Conservation (phyloP, 176 grass and related monocot species). For the Juncus inflexus region DNA sequence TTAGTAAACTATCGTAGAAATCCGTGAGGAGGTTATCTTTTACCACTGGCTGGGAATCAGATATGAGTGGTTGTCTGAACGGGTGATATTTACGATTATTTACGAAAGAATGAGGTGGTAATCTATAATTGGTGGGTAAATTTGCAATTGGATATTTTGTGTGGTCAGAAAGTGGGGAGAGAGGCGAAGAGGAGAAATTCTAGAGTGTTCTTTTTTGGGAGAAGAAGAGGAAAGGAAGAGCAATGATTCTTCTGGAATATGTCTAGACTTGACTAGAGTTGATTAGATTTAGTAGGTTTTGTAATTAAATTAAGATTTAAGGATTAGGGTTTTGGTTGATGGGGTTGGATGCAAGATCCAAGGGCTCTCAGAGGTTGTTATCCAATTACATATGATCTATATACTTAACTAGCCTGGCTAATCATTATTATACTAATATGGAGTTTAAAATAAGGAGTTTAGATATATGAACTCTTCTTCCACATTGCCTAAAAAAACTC, state of each 20-base stretch:
- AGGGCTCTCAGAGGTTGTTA: not conserved
- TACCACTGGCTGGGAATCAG: not conserved
- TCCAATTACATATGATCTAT: too few relatives aligned
- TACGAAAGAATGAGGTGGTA: not conserved
- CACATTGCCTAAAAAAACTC: too few relatives aligned
- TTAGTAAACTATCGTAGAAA: not conserved
- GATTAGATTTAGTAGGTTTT: not conserved
- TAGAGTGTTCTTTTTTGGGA: slow-evolving; percentile 31
- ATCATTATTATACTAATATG: too few relatives aligned
- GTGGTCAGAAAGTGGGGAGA: not conserved
- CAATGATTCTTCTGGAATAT: slow-evolving; percentile 23
- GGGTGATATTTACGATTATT: not conserved
- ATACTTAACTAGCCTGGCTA: too few relatives aligned
- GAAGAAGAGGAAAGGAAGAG: not conserved
- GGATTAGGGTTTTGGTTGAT: slow-evolving; percentile 10
- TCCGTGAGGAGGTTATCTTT: too few relatives aligned
- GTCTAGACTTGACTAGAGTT: not conserved
- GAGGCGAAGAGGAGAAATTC: slow-evolving; percentile 6
- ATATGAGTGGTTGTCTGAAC: not conserved
- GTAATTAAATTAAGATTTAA: not conserved
- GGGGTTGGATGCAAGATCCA: not conserved
- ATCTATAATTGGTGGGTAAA: not conserved
- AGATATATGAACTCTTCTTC: too few relatives aligned
- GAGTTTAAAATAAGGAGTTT: too few relatives aligned
- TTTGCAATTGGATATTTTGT: not conserved